Percentiles rank a stretch among this genome's conserved stretches.
phyloP scores from a whole-genome alignment of 208 protist species.

The Leishmania major region DNA sequence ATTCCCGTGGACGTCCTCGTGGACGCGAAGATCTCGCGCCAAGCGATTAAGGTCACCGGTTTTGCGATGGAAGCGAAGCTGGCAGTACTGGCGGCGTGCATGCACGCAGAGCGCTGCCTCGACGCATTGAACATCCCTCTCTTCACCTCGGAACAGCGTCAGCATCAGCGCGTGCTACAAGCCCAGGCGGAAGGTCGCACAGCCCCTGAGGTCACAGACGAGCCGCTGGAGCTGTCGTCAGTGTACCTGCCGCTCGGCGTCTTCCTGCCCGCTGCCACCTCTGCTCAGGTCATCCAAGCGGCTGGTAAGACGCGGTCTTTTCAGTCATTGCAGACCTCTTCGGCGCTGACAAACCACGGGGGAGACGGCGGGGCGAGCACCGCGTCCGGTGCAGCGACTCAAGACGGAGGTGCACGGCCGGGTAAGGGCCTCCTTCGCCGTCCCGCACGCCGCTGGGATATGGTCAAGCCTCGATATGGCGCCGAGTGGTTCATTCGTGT shows the following conservation, averaged over 20 bases:
- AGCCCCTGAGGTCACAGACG: constrained; percentile 46
- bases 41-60: constrained; percentile 35
- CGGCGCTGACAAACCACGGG: background rate
- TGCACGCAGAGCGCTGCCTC: constrained; percentile 88
- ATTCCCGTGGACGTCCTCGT: constrained; percentile 58
- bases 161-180: constrained; percentile 47
- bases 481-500: constrained; percentile 42
- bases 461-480: constrained; percentile 32
- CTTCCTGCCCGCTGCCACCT: constrained; percentile 5
- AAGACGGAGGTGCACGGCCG: background rate
- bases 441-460: constrained; percentile 6
- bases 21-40: constrained; percentile 31
- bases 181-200: constrained; percentile 50
- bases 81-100: constrained; percentile 82
- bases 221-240: constrained; percentile 28
- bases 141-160: constrained; percentile 45
- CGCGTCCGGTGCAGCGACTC: background rate
- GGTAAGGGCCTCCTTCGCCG: background rate
- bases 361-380: background rate
- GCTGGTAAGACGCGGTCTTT: constrained; percentile 4
- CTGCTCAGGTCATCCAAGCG: background rate
- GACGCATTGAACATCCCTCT: constrained; percentile 71
- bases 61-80: constrained; percentile 21
- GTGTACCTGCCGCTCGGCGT: background rate
- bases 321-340: background rate